A percentile compares a stretch with the other conserved stretches of the same genome.
Evolutionary conservation across 2,329 filamentous ascomycete genomes (phyloP).

Genomic region (Orbilia oligospora): DNA sequence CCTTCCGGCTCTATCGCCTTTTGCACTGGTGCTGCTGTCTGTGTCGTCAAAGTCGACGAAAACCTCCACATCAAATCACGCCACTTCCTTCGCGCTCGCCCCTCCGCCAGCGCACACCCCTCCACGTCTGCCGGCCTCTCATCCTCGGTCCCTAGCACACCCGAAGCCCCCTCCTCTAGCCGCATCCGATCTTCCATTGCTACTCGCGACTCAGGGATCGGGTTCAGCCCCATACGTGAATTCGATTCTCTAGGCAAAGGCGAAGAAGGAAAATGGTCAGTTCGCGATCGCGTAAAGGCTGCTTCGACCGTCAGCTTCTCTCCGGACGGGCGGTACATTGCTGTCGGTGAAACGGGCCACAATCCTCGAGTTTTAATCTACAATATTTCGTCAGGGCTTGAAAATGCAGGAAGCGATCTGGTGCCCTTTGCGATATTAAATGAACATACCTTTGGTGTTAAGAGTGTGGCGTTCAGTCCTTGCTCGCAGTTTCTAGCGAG

Average conservation of each 20-base stretch:
- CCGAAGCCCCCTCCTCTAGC: conserved; percentile 75
- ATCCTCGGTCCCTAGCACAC: conserved; percentile 70
- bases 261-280: conserved; percentile 80
- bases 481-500: conserved; percentile 90
- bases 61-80: conserved; percentile 75
- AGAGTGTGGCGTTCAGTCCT: conserved; percentile 87
- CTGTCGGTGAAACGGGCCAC: conserved; percentile 94
- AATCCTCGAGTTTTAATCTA: conserved; percentile 92
- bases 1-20: conserved; percentile 83
- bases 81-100: conserved; percentile 90
- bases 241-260: conserved; percentile 75
- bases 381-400: conserved; percentile 73
- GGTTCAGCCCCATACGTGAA: conserved; percentile 66
- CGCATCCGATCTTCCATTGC: conserved; percentile 73
- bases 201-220: conserved; percentile 69
- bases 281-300: conserved; percentile 92
- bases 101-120: conserved; percentile 75
- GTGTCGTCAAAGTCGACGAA: conserved; percentile 84
- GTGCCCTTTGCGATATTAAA: conserved; percentile 83
- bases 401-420: conserved; percentile 82
- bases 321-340: conserved; percentile 86
- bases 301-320: conserved; percentile 92
- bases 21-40: conserved; percentile 92
- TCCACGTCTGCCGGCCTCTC: conserved; percentile 69
- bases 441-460: conserved; percentile 92